Evolutionary conservation across 2,329 filamentous ascomycete species (phyloP), one percentile per base, ranked within the genome.

Genomic region (Cordyceps cateniannulata): DNA sequence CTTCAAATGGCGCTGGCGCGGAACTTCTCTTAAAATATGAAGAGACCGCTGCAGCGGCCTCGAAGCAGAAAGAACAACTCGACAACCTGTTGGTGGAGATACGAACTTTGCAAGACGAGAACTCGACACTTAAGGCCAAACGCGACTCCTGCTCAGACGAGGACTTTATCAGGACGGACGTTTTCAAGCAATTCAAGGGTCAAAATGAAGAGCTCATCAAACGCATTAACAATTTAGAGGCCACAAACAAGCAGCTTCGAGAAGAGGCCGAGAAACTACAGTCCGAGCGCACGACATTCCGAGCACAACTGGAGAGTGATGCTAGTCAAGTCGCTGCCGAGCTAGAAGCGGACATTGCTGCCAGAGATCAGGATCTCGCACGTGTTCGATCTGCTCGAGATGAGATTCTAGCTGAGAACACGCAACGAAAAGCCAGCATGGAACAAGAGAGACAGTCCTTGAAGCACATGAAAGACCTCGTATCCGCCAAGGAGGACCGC

Each of bases 131-230:
- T 38, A 92, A 81, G 68, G 75, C 78, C 18, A 81, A 87, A 71
- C 80, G 90, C 52, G 86, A 90, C 16, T 87, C 84, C 60, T 78
- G 93, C 49, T 89, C 90, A 0, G 95, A 99, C 68, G 95, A 99
- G 64, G 95, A 99, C 68, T 98, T 96, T 70, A 87, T 92, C 45
- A 87, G 91, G 61, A 96, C 92, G 5, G 92, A 97, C 68, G 82
- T 96, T 3, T 99, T 96, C 81, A 98, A 96, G 75, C 86, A 90
- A 64, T 83, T 97, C 69, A 96, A 93, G 75, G 84, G 83, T 25
- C 91, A 97, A 68, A 90, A 96, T 68, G 95, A 98, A 69, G 93
- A 98, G 67, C 84, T 96, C 9, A 91, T 97, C 66, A 93, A 91
- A 72, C 87, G 91, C 42, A 87, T 96, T 69, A 99, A 99, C 72